These are phyloP conservation scores for Fusarium sp. DNA, from an alignment of 2,329 filamentous ascomycete species.

Conservation along the genomic window DNA sequence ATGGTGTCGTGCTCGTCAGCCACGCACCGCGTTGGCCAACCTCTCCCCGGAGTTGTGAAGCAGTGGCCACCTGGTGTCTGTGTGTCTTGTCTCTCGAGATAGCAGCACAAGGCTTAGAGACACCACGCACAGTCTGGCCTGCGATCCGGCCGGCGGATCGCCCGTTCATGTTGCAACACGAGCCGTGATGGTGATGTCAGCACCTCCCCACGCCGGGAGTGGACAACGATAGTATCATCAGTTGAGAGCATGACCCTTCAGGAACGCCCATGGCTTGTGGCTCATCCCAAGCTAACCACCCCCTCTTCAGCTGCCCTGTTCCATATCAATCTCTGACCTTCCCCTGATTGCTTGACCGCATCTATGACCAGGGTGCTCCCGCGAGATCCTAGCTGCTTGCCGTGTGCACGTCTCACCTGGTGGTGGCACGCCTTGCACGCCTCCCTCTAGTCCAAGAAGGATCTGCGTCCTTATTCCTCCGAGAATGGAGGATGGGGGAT, in stretches of 20 bases:
- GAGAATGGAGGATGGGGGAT: constrained; percentile 30
- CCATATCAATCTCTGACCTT: constrained; percentile 29
- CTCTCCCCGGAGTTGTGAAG: constrained; percentile 28
- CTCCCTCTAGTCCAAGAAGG: constrained; percentile 29
- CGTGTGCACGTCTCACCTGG: constrained; percentile 45
- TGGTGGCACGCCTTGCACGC: constrained; percentile 22
- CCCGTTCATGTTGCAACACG: constrained; percentile 21
- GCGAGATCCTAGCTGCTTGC: constrained; percentile 39
- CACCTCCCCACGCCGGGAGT: constrained; percentile 30
- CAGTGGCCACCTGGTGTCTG: constrained; percentile 36
- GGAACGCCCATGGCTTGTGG: background rate
- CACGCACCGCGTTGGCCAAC: constrained; percentile 41
- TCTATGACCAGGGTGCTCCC: constrained; percentile 31
- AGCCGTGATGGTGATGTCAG: constrained; percentile 39
- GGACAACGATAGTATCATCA: constrained; percentile 32
- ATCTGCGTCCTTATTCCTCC: constrained; percentile 38
- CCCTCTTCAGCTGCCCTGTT: constrained; percentile 21
- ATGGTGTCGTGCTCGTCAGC: constrained; percentile 33
- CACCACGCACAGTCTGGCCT: constrained; percentile 36
- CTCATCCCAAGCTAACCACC: background rate
- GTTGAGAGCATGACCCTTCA: constrained; percentile 24
- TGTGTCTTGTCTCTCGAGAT: constrained; percentile 30
- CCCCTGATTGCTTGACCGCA: constrained; percentile 42
- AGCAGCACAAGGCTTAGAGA: constrained; percentile 29
- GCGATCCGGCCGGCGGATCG: constrained; percentile 20